Conservation (phyloP, 306 rosid species). For the Rubus idaeus region DNA sequence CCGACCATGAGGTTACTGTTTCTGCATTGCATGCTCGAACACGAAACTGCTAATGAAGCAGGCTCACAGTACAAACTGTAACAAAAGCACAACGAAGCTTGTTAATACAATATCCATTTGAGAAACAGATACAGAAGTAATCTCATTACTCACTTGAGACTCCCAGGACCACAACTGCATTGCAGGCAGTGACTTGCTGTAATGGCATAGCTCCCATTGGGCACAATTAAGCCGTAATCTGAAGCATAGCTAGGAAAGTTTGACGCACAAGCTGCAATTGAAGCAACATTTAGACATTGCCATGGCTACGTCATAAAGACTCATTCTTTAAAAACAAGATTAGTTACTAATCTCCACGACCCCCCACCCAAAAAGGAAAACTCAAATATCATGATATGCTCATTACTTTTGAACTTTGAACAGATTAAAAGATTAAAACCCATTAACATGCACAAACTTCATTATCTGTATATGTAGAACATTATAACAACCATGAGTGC, state of each 20-base stretch:
- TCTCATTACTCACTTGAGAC: slow-evolving; percentile 61
- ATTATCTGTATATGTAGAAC: background rate
- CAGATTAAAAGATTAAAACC: background rate
- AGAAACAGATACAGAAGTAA: slow-evolving; percentile 5
- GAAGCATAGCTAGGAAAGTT: slow-evolving; percentile 65
- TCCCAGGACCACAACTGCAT: slow-evolving; percentile 94
- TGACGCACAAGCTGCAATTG: slow-evolving; percentile 77
- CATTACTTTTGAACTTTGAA: background rate
- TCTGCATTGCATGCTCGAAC: slow-evolving; percentile 97
- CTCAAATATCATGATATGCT: background rate
- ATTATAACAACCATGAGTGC: background rate
- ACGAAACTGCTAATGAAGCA: slow-evolving; percentile 88
- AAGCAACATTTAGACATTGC: slow-evolving; percentile 15
- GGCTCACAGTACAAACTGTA: slow-evolving; percentile 95
- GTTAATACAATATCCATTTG: slow-evolving; percentile 9
- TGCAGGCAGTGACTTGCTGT: slow-evolving; percentile 94
- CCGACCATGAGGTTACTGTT: slow-evolving; percentile 89
- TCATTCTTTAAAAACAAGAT: background rate
- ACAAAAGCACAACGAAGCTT: slow-evolving; percentile 20
- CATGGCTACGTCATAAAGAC: background rate
- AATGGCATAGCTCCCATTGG: slow-evolving; percentile 92
- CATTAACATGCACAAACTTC: background rate
- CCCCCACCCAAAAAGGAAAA: background rate
- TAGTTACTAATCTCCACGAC: background rate
- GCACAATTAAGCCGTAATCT: slow-evolving; percentile 84